Evolutionary conservation across 2,329 filamentous ascomycete genomes (phyloP).

Genomic region (Botrytis aclada): DNA sequence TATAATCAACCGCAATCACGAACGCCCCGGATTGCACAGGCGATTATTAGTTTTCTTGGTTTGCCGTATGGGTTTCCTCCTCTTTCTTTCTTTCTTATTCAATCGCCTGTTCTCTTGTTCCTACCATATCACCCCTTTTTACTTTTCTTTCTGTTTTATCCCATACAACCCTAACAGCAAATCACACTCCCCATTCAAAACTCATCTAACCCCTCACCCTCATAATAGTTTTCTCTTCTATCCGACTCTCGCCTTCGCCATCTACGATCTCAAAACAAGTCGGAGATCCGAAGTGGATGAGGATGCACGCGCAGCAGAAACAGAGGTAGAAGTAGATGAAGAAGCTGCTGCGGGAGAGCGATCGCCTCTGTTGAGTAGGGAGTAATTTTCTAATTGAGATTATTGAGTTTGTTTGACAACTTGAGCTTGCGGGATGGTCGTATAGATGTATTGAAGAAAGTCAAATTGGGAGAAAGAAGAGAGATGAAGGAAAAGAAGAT

Average conservation of each 20-base stretch:
- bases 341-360: not conserved
- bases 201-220: not conserved
- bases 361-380: not conserved
- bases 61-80: not conserved
- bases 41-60: not conserved
- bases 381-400: not conserved
- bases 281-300: not conserved
- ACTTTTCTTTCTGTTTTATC: not conserved
- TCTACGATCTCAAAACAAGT: not conserved
- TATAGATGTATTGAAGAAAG: not conserved
- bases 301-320: not conserved
- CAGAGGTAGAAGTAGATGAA: not conserved
- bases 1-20: not conserved
- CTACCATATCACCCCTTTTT: accelerated
- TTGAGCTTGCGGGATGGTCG: not conserved
- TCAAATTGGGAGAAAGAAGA: not conserved
- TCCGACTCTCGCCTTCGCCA: not conserved
- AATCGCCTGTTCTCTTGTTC: not conserved
- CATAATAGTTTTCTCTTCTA: not conserved
- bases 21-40: not conserved
- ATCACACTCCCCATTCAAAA: not conserved
- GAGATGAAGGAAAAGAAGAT: not conserved
- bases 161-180: not conserved
- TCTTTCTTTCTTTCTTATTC: accelerated
- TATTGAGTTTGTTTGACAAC: not conserved